Base-by-base conservation (phyloP, 2,329 filamentous ascomycete genomes). In the Penicillium sp. region DNA sequence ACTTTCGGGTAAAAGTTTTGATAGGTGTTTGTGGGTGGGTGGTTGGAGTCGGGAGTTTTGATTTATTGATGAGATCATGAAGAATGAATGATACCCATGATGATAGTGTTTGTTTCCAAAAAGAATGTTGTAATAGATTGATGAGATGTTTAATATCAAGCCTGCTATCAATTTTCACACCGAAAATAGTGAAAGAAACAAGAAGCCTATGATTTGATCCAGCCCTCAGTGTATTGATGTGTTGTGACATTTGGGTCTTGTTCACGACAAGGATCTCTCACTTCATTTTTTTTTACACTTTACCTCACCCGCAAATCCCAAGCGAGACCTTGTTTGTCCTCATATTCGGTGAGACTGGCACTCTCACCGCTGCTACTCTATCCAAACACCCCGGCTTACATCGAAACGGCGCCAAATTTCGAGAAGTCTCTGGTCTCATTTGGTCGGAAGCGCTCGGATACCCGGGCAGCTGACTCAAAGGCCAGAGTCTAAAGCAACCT, bases 331-430 rank as follows among this genome's bases (percentile, higher is more conserved):
- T 75, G 27, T 68, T 72, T 54, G 64, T 75, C 54, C 59, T 75
- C 7, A 74, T 71, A 29, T 75, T 73, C 47, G 73, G 73, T 47
- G 72, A 75, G 63, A 72, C 63, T 12, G 70, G 71, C 25, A 73
- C 70, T 74, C 15, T 62, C 64, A 7, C 68, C 73, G 1, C 71
- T 70, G 6, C 61, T 68, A n/a, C 54, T 59, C 4, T 63, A 66
- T 5, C 71, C 70, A 0, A 73, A 76, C 47, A 56, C 70, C 53
- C 53, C 71, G 15, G 70, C 66, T 6, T 73, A 72, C 52, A 78
- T 73, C 6, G 61, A 66, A 27, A 63, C 53, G 2, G 65, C 68
- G 2, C 64, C 67, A 1, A 60, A 59, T 9, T 68, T 67, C 18
- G 45, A 64, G 54, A 35, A 61, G 23, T 71, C 69, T 33, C 69